phyloP scores from a whole-genome alignment of 2,329 filamentous ascomycete genomes.

The Ascochyta viciae-villosae region DNA sequence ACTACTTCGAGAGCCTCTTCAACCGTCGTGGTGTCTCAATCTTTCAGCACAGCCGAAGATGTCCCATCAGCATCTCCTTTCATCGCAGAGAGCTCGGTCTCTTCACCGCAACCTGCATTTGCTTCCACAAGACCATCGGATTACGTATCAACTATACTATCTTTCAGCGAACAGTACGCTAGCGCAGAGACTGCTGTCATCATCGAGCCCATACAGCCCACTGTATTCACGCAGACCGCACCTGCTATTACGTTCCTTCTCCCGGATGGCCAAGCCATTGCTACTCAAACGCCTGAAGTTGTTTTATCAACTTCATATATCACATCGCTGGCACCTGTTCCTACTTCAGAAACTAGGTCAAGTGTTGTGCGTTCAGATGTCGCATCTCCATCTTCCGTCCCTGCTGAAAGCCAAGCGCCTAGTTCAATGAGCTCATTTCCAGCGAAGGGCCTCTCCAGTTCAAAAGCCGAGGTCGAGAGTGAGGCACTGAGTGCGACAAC shows the following conservation, averaged over 20 bases:
- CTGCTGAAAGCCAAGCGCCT: conserved; percentile 13
- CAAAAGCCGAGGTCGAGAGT: conserved; percentile 24
- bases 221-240: conserved; percentile 35
- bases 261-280: conserved; percentile 40
- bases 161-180: conserved; percentile 20
- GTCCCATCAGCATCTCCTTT: background rate
- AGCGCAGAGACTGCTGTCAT: conserved; percentile 44
- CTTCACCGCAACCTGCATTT: background rate
- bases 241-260: conserved; percentile 44
- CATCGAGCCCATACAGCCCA: conserved; percentile 41
- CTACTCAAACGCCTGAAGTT: conserved; percentile 37
- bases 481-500: conserved; percentile 22
- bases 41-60: conserved; percentile 3
- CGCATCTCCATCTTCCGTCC: conserved; percentile 8
- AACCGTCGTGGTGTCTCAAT: background rate
- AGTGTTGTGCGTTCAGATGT: conserved; percentile 14
- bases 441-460: conserved; percentile 21
- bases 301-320: conserved; percentile 43
- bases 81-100: background rate
- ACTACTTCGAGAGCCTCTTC: conserved; percentile 25
- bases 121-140: background rate
- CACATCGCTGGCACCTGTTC: conserved; percentile 26
- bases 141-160: background rate
- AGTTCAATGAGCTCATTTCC: conserved; percentile 5
- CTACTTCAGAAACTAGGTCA: conserved; percentile 21